Evolutionary conservation across 371 early-diverging fungal genomes (phyloP).

Genomic region (Rhizopus delemar): DNA sequence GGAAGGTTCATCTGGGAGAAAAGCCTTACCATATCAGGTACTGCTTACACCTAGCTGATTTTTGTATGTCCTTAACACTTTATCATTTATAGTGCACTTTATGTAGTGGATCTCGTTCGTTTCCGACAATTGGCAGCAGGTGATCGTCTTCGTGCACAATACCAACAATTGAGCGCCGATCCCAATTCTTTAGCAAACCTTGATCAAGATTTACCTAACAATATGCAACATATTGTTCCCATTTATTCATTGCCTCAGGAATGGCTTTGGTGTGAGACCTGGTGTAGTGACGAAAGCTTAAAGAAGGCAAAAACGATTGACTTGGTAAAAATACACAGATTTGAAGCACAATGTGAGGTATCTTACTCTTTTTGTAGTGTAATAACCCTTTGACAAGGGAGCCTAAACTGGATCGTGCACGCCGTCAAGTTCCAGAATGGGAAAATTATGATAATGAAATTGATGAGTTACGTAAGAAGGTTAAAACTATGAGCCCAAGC

Average conservation of each 20-base stretch:
- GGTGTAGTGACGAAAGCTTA: constrained; percentile 89
- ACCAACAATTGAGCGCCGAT: constrained; percentile 88
- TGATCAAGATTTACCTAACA: constrained; percentile 97
- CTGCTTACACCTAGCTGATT: not conserved
- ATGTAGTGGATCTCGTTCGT: constrained; percentile 87
- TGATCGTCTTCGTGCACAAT: constrained; percentile 89
- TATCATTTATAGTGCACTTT: constrained; percentile 69
- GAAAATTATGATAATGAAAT: constrained; percentile 70
- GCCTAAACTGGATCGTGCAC: constrained; percentile 92
- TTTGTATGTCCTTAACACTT: not conserved
- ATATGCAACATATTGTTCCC: constrained; percentile 89
- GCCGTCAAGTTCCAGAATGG: constrained; percentile 94
- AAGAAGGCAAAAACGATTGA: constrained; percentile 93
- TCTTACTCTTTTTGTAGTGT: constrained; percentile 60
- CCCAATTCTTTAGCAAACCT: constrained; percentile 90
- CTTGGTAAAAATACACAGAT: constrained; percentile 58
- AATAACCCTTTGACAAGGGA: constrained; percentile 97
- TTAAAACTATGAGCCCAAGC: not conserved
- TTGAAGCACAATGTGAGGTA: not conserved
- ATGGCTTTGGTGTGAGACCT: constrained; percentile 98
- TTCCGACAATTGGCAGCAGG: constrained; percentile 94
- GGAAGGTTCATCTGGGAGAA: constrained; percentile 83
- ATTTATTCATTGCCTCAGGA: constrained; percentile 92
- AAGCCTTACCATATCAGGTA: constrained; percentile 92
- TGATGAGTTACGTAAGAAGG: constrained; percentile 43